phyloP scores from a whole-genome alignment of 306 rosid genomes.

The Hippophae rhamnoides region DNA sequence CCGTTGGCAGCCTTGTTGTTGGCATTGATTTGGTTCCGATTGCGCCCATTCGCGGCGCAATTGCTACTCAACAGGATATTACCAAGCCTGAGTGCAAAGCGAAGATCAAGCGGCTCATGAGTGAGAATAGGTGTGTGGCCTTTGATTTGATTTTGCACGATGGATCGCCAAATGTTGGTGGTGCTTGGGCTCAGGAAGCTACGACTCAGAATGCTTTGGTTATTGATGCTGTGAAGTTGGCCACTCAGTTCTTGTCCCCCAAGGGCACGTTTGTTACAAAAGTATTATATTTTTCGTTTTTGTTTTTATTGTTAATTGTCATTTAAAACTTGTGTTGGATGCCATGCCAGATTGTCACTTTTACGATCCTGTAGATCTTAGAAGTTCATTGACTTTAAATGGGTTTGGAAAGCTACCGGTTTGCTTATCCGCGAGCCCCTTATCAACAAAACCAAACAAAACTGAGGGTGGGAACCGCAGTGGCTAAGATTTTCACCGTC shows the following conservation, averaged over 20 bases:
- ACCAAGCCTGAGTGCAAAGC: constrained; percentile 62
- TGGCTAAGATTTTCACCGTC: no score
- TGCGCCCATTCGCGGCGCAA: constrained; percentile 61
- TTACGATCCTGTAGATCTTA: background rate
- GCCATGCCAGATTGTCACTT: background rate
- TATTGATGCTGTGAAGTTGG: constrained; percentile 68
- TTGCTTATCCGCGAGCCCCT: no score
- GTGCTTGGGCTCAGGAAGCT: constrained; percentile 96
- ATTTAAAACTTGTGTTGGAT: no score
- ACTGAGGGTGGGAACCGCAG: no score
- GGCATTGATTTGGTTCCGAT: constrained; percentile 83
- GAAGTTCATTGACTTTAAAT: no score
- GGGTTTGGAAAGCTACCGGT: no score
- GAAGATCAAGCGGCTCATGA: constrained; percentile 54
- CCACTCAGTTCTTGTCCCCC: constrained; percentile 75
- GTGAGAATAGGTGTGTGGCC: constrained; percentile 32
- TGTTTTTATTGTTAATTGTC: background rate
- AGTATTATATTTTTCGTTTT: constrained; percentile 22
- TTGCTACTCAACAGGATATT: constrained; percentile 73
- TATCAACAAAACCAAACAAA: no score
- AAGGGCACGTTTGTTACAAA: constrained; percentile 77
- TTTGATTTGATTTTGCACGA: constrained; percentile 72
- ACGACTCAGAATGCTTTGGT: constrained; percentile 79
- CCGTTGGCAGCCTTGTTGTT: constrained; percentile 58
- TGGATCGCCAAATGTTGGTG: constrained; percentile 89